Base-by-base conservation (phyloP, 1,284 basidiomycete genomes). In the Thelephora terrestris region DNA sequence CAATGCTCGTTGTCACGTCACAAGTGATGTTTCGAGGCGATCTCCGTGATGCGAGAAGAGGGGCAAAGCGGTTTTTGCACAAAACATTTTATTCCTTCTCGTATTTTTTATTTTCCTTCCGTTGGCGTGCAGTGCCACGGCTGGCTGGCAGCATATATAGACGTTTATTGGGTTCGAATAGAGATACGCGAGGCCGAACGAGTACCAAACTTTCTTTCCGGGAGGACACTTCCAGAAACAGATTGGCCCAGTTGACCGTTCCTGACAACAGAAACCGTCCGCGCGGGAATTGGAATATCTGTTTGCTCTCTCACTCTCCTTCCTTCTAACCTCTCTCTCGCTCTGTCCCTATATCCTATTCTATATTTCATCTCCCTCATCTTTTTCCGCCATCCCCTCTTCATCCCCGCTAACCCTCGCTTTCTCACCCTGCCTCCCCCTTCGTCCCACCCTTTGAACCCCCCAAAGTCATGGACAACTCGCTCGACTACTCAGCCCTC, bases 391-490 rank as follows among this genome's bases (percentile, higher is more conserved):
- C 38, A 10, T 35, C 17, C 50, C 36, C 24, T 36, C 40, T 37
- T 40, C 32, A 16, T 25, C 35, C 34, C 37, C 16, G 34, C 43
- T 20, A 35, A 16, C 12, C 25, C 25, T 34, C n/a, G 34, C 46
- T 38, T 7, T 12, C 34, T 18, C 46, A 45, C 17, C 46, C 38
- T 17, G n/a, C 34, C 27, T n/a, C 17, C 39, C 43, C 29, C 17
- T 14, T 51, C 39, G 32, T 45, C 39, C 14, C 23, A 25, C 25
- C 37, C n/a, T 43, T 21, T 45, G 17, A n/a, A n/a, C n/a, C 25
- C 16, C 49, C 43, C 54, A 56, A 54, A 53, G 53, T 14, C 46
- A 27, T 32, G 50, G 51, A 48, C 54, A 51, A 47, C 46, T 45
- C 45, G 24, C 52, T 47, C 48, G 45, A 52, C 37, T 47, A 46